Evolutionary conservation across 164 flowering plant genomes (phyloP).

Genomic region (Sedum album): DNA sequence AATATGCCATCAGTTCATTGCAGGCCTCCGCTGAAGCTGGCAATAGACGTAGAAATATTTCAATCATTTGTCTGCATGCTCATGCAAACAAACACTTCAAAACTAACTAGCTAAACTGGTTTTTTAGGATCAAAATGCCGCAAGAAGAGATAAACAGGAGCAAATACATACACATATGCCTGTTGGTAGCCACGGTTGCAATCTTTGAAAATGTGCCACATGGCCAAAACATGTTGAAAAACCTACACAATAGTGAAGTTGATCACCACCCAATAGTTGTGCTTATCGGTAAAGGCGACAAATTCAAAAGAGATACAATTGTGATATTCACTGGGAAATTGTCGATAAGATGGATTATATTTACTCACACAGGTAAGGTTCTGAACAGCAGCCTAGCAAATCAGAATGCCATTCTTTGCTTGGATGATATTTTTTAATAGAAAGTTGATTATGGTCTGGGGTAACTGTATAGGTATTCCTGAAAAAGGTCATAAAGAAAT

Average conservation of each 20-base stretch:
- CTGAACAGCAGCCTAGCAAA: slow-evolving; percentile 87
- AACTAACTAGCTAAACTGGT: background rate
- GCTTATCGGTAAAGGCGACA: background rate
- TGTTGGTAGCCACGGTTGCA: slow-evolving; percentile 65
- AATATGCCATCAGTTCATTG: slow-evolving; percentile 92
- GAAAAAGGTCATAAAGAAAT: slow-evolving; percentile 13
- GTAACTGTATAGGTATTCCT: slow-evolving; percentile 63
- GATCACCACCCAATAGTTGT: background rate
- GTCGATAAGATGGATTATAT: background rate
- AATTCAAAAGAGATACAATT: background rate
- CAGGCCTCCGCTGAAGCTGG: slow-evolving; percentile 92
- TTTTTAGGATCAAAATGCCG: background rate
- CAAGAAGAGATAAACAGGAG: background rate
- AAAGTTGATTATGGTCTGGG: slow-evolving; percentile 49
- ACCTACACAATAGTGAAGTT: slow-evolving; percentile 34
- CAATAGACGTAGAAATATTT: slow-evolving; percentile 6
- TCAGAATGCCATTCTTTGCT: slow-evolving; percentile 89
- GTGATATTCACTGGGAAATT: background rate
- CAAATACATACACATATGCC: slow-evolving; percentile 60
- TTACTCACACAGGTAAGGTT: slow-evolving; percentile 73
- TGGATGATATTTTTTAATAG: slow-evolving; percentile 38
- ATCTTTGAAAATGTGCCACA: slow-evolving; percentile 90
- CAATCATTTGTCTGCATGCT: background rate
- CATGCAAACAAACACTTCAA: background rate
- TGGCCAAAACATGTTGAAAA: slow-evolving; percentile 72